Evolutionary conservation across 2,329 filamentous ascomycete genomes (phyloP), one percentile per base, ranked within the genome.

Genomic region (Claviceps paspali): DNA sequence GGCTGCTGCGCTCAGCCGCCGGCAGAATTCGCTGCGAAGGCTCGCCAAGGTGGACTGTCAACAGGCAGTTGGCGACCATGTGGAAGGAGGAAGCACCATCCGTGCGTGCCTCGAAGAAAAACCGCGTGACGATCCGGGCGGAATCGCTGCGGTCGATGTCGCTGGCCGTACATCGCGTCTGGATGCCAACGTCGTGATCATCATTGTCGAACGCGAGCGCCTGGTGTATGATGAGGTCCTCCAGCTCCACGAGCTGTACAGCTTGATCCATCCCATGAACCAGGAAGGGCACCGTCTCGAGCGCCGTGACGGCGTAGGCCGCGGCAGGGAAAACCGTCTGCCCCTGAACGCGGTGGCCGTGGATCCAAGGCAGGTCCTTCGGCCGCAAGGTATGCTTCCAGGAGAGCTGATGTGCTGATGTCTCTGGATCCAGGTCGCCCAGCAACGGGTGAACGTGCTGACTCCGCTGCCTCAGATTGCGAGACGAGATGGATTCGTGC

Each of bases 301-400:
- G 14, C 2, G 51, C 56, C 48, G 62, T 59, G 9, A 49, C 45
- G 1, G 62, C 21, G 38, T 59, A 64, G 0, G 49, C 57, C 2
- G 61, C 55, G 3, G 37, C 50, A 0, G 63, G 62, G 33, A 61
- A 62, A 41, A 66, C 53, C 27, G 58, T 54, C 29, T 65, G 53
- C 38, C 53, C 61, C 29, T 59, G 53, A 50, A 65, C 59, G 7
- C 48, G 41, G 50, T 67, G 65, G 38, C 65, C 61, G n/a, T 61
- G 49, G 1, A 63, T 50, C 38, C 67, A 67, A 12, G 67, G 52
- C 2, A 24, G 39, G 15, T 48, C 24, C 1, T 43, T 40, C 0
- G 50, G 1, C 5, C 38, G 37, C 4, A 53, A 31, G 1, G 47
- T 1, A n/a, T 53, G 52, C 0, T 49, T 34, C 41, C 43, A 54